Conservation (phyloP, 805 yeast genomes). For the Pichia nanzhaoensis region DNA sequence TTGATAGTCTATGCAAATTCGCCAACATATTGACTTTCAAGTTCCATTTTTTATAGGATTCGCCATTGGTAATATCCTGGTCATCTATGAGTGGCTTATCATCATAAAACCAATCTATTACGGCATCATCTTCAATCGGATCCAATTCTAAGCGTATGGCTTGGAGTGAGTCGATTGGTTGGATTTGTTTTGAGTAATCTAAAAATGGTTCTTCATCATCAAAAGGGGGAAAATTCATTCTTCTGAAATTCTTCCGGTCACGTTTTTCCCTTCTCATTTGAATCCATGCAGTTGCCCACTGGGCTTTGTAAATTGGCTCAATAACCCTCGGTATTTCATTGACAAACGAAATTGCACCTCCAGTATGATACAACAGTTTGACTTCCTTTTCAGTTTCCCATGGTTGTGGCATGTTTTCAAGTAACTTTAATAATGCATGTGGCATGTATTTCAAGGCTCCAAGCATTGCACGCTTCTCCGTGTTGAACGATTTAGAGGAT, state of each 20-base stretch:
- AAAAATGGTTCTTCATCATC: slow-evolving; percentile 97
- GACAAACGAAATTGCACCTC: slow-evolving; percentile 94
- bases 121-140: slow-evolving; percentile 50
- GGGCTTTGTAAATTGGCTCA: slow-evolving; percentile 86
- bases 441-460: slow-evolving; percentile 95
- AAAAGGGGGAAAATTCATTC: slow-evolving; percentile 92
- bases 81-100: slow-evolving; percentile 64
- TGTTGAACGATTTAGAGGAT: slow-evolving; percentile 67
- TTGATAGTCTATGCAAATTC: slow-evolving; percentile 56
- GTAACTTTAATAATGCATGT: slow-evolving; percentile 80
- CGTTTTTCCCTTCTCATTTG: slow-evolving; percentile 92
- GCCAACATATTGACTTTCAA: slow-evolving; percentile 57
- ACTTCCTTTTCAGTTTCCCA: slow-evolving; percentile 91
- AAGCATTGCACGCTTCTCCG: slow-evolving; percentile 79
- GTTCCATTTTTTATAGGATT: slow-evolving; percentile 69
- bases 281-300: slow-evolving; percentile 92
- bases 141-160: slow-evolving; percentile 63
- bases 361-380: slow-evolving; percentile 76
- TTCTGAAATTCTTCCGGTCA: slow-evolving; percentile 80
- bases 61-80: slow-evolving; percentile 54
- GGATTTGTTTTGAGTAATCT: slow-evolving; percentile 73
- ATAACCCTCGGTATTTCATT: slow-evolving; percentile 88
- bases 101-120: slow-evolving; percentile 77
- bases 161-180: slow-evolving; percentile 66
- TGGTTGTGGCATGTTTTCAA: slow-evolving; percentile 98